Evolutionary conservation across 352 stramenopile species (phyloP).

Genomic region (Pythium chondricola): DNA sequence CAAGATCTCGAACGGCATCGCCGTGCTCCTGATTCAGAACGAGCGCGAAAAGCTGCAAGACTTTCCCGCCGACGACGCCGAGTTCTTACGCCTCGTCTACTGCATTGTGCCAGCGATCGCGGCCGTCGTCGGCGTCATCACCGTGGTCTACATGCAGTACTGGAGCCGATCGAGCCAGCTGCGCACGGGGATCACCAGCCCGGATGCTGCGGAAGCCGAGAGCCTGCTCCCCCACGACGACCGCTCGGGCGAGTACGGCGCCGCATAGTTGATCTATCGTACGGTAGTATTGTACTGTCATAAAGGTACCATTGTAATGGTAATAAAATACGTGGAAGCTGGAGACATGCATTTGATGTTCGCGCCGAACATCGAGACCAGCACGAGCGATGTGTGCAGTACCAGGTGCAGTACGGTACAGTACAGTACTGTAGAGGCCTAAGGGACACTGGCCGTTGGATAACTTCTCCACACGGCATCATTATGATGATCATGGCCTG

Average conservation of each 20-base stretch:
- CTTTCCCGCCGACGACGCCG: constrained; percentile 43
- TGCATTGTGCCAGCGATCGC: constrained; percentile 61
- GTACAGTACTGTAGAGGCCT: too few relatives aligned
- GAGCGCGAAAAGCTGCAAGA: constrained; percentile 63
- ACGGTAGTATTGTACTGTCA: too few relatives aligned
- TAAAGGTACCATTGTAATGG: too few relatives aligned
- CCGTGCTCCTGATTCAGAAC: constrained; percentile 80
- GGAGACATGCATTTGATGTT: too few relatives aligned
- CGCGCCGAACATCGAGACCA: too few relatives aligned
- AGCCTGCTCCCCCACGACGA: constrained; percentile 19
- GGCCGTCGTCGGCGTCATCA: constrained; percentile 45
- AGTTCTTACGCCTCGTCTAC: constrained; percentile 72
- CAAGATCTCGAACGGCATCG: constrained; percentile 82
- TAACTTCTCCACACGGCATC: too few relatives aligned
- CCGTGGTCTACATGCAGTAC: constrained; percentile 73
- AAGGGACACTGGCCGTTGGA: too few relatives aligned
- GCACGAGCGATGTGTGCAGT: too few relatives aligned
- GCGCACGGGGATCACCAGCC: constrained; percentile 13
- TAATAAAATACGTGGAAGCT: too few relatives aligned
- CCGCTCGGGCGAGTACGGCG: constrained; percentile 13
- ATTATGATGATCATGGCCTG: too few relatives aligned
- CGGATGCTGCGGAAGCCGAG: constrained; percentile 21
- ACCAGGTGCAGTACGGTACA: too few relatives aligned
- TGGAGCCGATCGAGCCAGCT: constrained; percentile 33
- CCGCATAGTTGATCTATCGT: too few relatives aligned